Conservation (phyloP, 2,329 filamentous ascomycete genomes). For the Penicillium sp. region DNA sequence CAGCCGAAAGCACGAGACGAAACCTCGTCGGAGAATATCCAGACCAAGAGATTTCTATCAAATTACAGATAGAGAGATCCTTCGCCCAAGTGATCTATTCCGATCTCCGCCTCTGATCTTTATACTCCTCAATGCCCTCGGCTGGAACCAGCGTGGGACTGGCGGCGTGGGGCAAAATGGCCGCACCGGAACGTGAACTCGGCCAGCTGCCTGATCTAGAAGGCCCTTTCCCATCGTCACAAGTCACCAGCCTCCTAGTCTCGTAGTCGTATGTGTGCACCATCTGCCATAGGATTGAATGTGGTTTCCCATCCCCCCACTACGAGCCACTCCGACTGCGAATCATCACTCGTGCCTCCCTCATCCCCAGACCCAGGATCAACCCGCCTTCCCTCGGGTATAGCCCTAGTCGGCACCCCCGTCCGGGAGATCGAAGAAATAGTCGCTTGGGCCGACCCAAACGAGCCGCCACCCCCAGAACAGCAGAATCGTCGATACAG, state of each 20-base stretch:
- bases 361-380: constrained; percentile 1
- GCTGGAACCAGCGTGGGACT: not conserved
- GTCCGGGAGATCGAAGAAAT: constrained; percentile 15
- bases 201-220: constrained; percentile 6
- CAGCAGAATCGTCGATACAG: not conserved
- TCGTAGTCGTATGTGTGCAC: not conserved
- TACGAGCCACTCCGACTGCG: constrained; percentile 1
- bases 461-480: not conserved
- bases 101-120: not conserved
- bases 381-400: constrained; percentile 17
- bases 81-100: not conserved
- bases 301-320: not conserved
- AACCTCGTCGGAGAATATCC: not conserved
- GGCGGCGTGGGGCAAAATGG: not conserved
- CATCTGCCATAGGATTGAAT: not conserved
- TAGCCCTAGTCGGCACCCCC: constrained; percentile 12
- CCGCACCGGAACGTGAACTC: constrained; percentile 11
- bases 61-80: no score
- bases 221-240: not conserved
- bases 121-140: not conserved
- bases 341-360: not conserved
- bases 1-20: not conserved
- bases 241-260: not conserved
- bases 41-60: not conserved
- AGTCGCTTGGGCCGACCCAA: not conserved